Evolutionary conservation across 371 early-diverging fungal species (phyloP).

Genomic region (Mucor circinelloides): DNA sequence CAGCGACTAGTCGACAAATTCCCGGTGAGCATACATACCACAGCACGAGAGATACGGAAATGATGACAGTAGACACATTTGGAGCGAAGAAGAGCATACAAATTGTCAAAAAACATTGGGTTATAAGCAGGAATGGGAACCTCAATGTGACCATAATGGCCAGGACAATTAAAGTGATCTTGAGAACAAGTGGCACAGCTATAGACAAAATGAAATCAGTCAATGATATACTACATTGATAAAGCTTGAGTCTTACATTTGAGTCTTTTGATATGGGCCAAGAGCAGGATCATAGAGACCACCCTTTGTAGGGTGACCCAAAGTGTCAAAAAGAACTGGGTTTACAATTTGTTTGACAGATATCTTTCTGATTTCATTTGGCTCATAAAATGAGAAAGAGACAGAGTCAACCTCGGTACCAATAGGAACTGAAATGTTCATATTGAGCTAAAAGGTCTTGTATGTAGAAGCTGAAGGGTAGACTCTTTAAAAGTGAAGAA

Average conservation of each 20-base stretch:
- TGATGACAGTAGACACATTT: slow-evolving; percentile 92
- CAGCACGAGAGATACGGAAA: slow-evolving; percentile 74
- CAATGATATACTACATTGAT: not conserved
- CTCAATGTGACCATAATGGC: slow-evolving; percentile 99
- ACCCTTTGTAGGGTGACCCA: slow-evolving; percentile 90
- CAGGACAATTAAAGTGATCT: slow-evolving; percentile 88
- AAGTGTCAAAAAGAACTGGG: slow-evolving; percentile 89
- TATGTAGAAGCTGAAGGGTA: not conserved
- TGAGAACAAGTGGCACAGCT: slow-evolving; percentile 92
- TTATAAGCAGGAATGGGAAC: slow-evolving; percentile 96
- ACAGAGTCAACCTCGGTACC: slow-evolving; percentile 72
- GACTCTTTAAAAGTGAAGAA: slow-evolving; percentile 6
- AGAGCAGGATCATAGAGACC: slow-evolving; percentile 97
- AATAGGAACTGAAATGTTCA: slow-evolving; percentile 73
- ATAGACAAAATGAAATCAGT: slow-evolving; percentile 6
- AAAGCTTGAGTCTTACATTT: slow-evolving; percentile 54
- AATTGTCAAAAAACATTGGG: slow-evolving; percentile 89
- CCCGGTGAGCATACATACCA: slow-evolving; percentile 45
- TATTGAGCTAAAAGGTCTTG: slow-evolving; percentile 27
- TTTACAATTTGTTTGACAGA: slow-evolving; percentile 94
- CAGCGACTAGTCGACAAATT: too few relatives aligned
- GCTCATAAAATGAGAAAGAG: slow-evolving; percentile 88
- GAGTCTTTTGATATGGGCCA: slow-evolving; percentile 86
- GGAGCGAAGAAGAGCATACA: slow-evolving; percentile 86
- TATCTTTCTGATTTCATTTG: slow-evolving; percentile 91